Evolutionary conservation across 2,329 filamentous ascomycete species (phyloP).

Genomic region (Alternaria viburni): DNA sequence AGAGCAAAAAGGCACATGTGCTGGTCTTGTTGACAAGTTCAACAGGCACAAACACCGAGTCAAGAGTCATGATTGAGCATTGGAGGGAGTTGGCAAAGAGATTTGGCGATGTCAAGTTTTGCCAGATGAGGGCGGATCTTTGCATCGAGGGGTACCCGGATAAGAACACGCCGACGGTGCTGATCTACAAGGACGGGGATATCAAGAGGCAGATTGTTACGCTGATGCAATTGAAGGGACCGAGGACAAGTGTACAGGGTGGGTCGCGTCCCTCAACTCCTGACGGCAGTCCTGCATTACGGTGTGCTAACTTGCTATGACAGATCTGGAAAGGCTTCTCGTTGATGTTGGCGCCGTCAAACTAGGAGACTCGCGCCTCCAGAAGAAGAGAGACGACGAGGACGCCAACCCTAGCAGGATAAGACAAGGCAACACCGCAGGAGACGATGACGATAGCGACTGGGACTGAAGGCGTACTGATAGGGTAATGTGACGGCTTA

Average conservation of each 20-base stretch:
- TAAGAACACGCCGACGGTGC: slow-evolving; percentile 88
- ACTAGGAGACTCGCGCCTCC: slow-evolving; percentile 77
- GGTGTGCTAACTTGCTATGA: background rate
- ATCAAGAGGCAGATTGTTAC: slow-evolving; percentile 94
- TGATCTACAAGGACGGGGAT: slow-evolving; percentile 91
- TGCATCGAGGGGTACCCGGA: slow-evolving; percentile 98
- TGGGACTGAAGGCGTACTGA: slow-evolving; percentile 59
- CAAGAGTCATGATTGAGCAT: slow-evolving; percentile 79
- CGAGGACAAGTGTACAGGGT: slow-evolving; percentile 29
- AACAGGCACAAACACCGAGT: slow-evolving; percentile 81
- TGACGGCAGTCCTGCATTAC: background rate
- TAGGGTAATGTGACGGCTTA: background rate
- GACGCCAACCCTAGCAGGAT: slow-evolving; percentile 61
- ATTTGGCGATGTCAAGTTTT: slow-evolving; percentile 96
- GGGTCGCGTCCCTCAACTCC: background rate
- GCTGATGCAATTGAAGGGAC: slow-evolving; percentile 75
- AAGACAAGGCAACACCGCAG: slow-evolving; percentile 48
- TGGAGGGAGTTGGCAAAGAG: slow-evolving; percentile 84
- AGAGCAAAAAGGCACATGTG: slow-evolving; percentile 71
- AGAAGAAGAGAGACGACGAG: slow-evolving; percentile 62
- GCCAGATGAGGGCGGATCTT: slow-evolving; percentile 88
- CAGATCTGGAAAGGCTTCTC: slow-evolving; percentile 79
- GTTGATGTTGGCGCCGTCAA: slow-evolving; percentile 82
- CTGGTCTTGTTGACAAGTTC: slow-evolving; percentile 84
- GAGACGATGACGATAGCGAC: slow-evolving; percentile 62